These are phyloP conservation scores for Cicer cuneatum DNA, from an alignment of 306 rosid species.

Conservation along the genomic window DNA sequence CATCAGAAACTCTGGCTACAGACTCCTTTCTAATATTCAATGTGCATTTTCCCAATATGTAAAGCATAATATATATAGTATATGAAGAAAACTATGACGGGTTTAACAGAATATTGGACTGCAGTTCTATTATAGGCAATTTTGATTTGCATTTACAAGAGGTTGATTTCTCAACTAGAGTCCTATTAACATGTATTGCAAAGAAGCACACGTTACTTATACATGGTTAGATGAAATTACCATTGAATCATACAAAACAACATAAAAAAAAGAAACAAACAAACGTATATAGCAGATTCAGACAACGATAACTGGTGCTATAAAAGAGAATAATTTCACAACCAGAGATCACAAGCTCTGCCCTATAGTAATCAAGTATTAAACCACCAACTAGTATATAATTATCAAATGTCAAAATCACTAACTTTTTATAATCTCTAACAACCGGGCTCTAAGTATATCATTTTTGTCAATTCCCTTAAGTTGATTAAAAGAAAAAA, in stretches of 20 bases:
- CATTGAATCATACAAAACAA: conserved; percentile 24
- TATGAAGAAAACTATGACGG: neutral
- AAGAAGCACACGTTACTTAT: neutral
- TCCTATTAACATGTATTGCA: conserved; percentile 18
- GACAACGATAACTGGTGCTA: neutral
- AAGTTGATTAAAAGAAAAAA: neutral
- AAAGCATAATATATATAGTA: neutral
- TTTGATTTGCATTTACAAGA: neutral
- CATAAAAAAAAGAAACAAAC: neutral
- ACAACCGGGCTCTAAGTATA: no score
- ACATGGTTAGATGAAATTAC: conserved; percentile 25
- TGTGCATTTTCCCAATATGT: conserved; percentile 10
- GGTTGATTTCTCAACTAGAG: neutral
- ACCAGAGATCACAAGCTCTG: conserved; percentile 17
- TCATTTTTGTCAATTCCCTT: conserved; percentile 7
- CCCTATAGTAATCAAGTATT: neutral
- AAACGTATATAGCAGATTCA: neutral
- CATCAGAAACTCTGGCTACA: neutral
- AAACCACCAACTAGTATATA: conserved; percentile 16
- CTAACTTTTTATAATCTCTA: no score
- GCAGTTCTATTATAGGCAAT: neutral
- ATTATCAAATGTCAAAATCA: no score
- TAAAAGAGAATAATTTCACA: neutral
- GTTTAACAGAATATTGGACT: neutral
- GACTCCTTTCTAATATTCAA: conserved; percentile 10